Conservation (phyloP, 768 basidiomycete species). For the Cyclocybe cylindracea region DNA sequence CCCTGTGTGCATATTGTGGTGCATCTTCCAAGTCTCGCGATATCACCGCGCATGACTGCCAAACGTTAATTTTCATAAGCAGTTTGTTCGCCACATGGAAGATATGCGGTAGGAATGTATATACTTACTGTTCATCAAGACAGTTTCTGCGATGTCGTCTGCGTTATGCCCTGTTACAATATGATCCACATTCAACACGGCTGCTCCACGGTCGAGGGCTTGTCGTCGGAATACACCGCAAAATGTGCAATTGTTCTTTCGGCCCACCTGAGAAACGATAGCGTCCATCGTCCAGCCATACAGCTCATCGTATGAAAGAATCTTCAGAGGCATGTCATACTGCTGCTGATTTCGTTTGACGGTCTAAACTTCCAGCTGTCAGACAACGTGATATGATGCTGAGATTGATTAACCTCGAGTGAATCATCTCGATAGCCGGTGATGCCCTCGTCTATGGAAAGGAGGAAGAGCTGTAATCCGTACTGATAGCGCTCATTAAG, state of each 20-base stretch:
- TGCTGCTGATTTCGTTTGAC: conserved; percentile 97
- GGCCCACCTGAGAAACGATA: conserved; percentile 91
- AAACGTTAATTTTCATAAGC: conserved; percentile 6
- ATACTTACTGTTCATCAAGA: conserved; percentile 94
- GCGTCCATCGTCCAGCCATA: conserved; percentile 99
- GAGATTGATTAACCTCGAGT: conserved; percentile 62
- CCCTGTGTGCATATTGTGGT: conserved; percentile 94
- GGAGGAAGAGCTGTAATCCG: conserved; percentile 84
- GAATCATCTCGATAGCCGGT: conserved; percentile 98
- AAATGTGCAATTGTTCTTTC: conserved; percentile 99
- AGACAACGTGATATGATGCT: neutral
- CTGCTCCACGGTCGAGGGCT: conserved; percentile 93
- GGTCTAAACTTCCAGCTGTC: conserved; percentile 54
- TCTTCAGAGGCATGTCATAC: conserved; percentile 94
- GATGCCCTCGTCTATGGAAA: conserved; percentile 99
- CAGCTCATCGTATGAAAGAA: conserved; percentile 92
- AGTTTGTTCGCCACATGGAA: conserved; percentile 2
- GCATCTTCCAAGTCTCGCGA: conserved; percentile 90
- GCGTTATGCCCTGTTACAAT: conserved; percentile 99
- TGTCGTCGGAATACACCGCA: conserved; percentile 98
- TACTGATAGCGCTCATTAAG: conserved; percentile 94
- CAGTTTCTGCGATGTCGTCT: conserved; percentile 98
- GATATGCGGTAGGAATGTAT: neutral
- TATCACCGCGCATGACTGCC: conserved; percentile 96
- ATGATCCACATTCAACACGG: conserved; percentile 87